Percentiles rank a stretch among this genome's conserved stretches.
Evolutionary conservation across 192 early-diverging fungal species (phyloP).

Genomic region (Allomyces arbusculus): DNA sequence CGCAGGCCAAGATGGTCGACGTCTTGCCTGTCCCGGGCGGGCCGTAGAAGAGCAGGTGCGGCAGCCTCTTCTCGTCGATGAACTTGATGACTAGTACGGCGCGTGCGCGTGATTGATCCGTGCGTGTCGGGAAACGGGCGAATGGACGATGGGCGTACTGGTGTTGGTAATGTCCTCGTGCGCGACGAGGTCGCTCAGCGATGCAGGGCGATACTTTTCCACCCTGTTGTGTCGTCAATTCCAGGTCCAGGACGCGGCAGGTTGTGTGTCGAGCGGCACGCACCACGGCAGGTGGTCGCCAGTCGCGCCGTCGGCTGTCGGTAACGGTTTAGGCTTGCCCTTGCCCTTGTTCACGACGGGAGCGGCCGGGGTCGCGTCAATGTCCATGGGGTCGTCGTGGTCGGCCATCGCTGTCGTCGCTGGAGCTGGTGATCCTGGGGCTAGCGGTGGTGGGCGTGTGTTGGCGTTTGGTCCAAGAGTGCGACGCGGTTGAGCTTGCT

Average conservation of each 20-base stretch:
- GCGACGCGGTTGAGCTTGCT: too few relatives aligned
- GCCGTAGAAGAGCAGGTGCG: constrained; percentile 94
- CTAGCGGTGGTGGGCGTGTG: too few relatives aligned
- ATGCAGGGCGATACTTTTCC: constrained; percentile 82
- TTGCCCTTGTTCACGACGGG: not conserved
- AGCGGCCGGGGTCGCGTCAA: not conserved
- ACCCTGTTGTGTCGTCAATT: constrained; percentile 36
- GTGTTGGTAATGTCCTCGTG: constrained; percentile 81
- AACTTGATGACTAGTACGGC: constrained; percentile 48
- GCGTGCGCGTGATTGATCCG: not conserved
- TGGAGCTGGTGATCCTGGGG: too few relatives aligned
- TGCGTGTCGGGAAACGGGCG: not conserved
- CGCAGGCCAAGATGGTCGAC: constrained; percentile 85
- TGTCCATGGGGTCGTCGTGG: not conserved
- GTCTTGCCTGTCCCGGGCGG: constrained; percentile 97
- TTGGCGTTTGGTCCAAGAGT: too few relatives aligned
- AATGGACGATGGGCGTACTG: constrained; percentile 21
- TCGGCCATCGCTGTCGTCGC: too few relatives aligned
- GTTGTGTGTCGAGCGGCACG: not conserved
- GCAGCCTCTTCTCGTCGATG: constrained; percentile 76
- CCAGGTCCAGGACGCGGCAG: not conserved
- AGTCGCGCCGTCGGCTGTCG: too few relatives aligned
- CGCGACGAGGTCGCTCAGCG: constrained; percentile 83
- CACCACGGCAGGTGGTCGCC: not conserved
- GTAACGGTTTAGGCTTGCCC: not conserved